Evolutionary conservation across 2,329 filamentous ascomycete species (phyloP), one percentile per base, ranked within the genome.

Genomic region (Clarireedia monteithiana): DNA sequence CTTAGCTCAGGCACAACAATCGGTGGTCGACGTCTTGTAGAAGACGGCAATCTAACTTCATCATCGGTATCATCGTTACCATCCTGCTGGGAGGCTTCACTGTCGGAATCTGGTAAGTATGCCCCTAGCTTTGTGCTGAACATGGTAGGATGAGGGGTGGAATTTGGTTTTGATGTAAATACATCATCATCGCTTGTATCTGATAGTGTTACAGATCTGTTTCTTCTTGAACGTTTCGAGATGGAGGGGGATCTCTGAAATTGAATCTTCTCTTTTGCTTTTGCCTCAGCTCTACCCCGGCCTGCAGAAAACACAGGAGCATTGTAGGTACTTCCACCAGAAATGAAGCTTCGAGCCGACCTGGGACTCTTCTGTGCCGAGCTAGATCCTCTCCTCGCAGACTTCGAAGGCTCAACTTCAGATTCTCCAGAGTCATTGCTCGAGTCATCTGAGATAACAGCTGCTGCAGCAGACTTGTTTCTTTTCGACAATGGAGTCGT

Each of bases 31-130:
- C 60, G 59, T 44, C 58, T 63, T 10, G 54, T 23, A 42, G 62
- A 58, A 30, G 64, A 66, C 27, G 50, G 58, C 5, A 58, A 7
- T n/a, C 15, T 50, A 23, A 60, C 47, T 44, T 58, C 57, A 34
- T 63, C 60, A 6, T 62, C 57, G 9, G 46, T 50, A n/a, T 60
- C 57, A 5, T 60, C 58, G 4, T 38, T 14, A 1, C 53, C 50
- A 30, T 50, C 38, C 10, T 46, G 40, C 30, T 45, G 20, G 20
- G 34, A 23, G 42, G 42, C 40, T 24, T 52, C 48, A 12, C 48
- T 56, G 27, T 40, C 50, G 3, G 30, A 48, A 17, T 48, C 30
- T 14, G 40, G 23, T 10, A 30, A 17, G n/a, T 23, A 12, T 14
- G 39, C 27, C 5, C 39, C 14, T 39, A 38, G 12, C 6, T 36